Percentiles rank a stretch among this genome's conserved stretches.
These are phyloP conservation scores for Volvariella volvacea DNA, from an alignment of 1,284 basidiomycete species.

Conservation along the genomic window DNA sequence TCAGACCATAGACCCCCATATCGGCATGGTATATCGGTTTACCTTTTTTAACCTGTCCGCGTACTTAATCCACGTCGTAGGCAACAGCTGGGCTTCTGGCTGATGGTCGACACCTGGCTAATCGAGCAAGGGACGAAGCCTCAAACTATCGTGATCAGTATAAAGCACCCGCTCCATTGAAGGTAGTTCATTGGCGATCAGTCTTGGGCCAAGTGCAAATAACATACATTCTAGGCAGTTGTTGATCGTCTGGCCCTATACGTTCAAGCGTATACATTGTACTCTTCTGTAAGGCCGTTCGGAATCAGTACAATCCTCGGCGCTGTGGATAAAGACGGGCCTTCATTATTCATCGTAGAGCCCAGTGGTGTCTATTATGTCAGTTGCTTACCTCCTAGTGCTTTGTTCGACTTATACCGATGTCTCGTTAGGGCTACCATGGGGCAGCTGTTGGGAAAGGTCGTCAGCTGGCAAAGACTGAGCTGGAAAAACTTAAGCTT, in stretches of 20 bases:
- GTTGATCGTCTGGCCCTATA: constrained; percentile 85
- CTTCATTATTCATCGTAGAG: constrained; percentile 87
- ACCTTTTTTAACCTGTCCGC: not conserved
- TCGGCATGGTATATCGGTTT: constrained; percentile 67
- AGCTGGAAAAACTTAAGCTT: constrained; percentile 93
- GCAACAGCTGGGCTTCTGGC: constrained; percentile 92
- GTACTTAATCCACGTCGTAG: constrained; percentile 30
- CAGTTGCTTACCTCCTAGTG: constrained; percentile 20
- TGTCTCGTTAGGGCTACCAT: constrained; percentile 70
- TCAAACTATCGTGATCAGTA: constrained; percentile 72
- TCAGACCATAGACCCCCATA: constrained; percentile 88
- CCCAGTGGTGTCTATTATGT: constrained; percentile 93
- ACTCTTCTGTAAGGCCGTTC: constrained; percentile 97
- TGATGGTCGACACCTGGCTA: constrained; percentile 88
- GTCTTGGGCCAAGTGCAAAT: constrained; percentile 1
- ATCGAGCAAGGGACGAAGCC: constrained; percentile 84
- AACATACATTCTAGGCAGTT: constrained; percentile 48
- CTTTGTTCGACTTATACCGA: constrained; percentile 5
- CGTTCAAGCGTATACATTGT: constrained; percentile 94
- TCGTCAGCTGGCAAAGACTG: constrained; percentile 94
- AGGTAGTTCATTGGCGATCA: constrained; percentile 44
- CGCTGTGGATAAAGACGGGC: constrained; percentile 85
- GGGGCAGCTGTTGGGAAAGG: constrained; percentile 97
- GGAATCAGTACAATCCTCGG: constrained; percentile 92
- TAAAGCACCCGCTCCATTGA: constrained; percentile 72